Conservation (phyloP, 306 rosid species). For the Quercus mongolica region DNA sequence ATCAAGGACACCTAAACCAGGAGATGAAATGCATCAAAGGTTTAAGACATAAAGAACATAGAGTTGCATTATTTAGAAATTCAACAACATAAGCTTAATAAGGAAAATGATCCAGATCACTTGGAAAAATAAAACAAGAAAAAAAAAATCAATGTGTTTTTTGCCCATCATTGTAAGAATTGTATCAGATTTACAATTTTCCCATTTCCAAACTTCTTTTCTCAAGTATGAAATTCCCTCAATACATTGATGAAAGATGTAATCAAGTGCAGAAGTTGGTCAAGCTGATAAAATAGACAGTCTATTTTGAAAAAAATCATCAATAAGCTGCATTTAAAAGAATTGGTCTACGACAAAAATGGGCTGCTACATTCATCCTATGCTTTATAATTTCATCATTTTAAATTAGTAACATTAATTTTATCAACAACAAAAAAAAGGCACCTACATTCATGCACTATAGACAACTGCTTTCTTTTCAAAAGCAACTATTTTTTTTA, state of each 20-base stretch:
- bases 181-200: neutral
- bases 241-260: neutral
- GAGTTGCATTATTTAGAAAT: no score
- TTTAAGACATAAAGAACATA: no score
- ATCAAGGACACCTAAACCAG: no score
- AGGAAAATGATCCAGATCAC: neutral
- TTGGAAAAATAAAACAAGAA: neutral
- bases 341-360: neutral
- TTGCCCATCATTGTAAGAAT: neutral
- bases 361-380: neutral
- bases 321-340: neutral
- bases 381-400: neutral
- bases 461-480: no score
- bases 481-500: no score
- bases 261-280: neutral
- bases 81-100: no score
- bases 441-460: neutral
- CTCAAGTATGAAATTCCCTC: neutral
- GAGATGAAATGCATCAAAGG: no score
- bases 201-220: neutral
- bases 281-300: neutral
- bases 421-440: neutral
- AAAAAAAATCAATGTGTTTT: neutral
- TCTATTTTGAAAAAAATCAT: neutral
- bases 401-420: neutral